A percentile compares a stretch with the other conserved stretches of the same genome.
Conservation (phyloP, 345 rosid genomes). For the Anacardium occidentale region DNA sequence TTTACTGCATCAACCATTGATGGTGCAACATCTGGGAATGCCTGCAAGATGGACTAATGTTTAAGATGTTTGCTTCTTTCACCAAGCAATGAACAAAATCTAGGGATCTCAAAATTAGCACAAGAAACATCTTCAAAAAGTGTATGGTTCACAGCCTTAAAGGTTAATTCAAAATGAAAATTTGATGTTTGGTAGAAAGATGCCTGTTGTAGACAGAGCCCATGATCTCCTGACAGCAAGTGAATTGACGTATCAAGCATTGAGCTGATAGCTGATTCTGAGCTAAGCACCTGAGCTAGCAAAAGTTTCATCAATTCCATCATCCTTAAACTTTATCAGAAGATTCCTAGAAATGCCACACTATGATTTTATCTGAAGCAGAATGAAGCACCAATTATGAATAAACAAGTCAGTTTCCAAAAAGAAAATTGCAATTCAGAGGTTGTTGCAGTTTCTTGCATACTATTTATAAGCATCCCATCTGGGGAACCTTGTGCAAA, state of each 20-base stretch:
- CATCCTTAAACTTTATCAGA: conserved; percentile 85
- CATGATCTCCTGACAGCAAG: conserved; percentile 83
- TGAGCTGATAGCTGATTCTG: conserved; percentile 87
- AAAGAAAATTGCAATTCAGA: neutral
- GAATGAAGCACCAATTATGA: conserved; percentile 13
- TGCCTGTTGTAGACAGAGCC: conserved; percentile 96
- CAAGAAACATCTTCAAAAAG: conserved; percentile 2
- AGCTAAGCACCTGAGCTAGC: conserved; percentile 84
- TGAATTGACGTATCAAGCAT: conserved; percentile 96
- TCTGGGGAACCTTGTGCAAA: neutral
- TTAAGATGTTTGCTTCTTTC: conserved; percentile 8
- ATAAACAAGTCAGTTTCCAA: neutral
- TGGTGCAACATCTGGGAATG: conserved; percentile 91
- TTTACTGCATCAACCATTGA: conserved; percentile 96
- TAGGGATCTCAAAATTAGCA: neutral
- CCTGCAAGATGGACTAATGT: conserved; percentile 40
- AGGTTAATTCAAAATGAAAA: neutral
- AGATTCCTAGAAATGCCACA: conserved; percentile 92
- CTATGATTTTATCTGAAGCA: conserved; percentile 80
- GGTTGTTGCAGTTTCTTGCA: neutral
- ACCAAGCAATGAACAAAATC: neutral
- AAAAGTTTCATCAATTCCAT: conserved; percentile 84
- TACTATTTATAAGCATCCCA: neutral
- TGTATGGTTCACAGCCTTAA: neutral
- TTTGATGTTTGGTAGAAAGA: conserved; percentile 18